phyloP scores from a whole-genome alignment of 2,329 filamentous ascomycete species.

The Drechslerella stenobrocha region DNA sequence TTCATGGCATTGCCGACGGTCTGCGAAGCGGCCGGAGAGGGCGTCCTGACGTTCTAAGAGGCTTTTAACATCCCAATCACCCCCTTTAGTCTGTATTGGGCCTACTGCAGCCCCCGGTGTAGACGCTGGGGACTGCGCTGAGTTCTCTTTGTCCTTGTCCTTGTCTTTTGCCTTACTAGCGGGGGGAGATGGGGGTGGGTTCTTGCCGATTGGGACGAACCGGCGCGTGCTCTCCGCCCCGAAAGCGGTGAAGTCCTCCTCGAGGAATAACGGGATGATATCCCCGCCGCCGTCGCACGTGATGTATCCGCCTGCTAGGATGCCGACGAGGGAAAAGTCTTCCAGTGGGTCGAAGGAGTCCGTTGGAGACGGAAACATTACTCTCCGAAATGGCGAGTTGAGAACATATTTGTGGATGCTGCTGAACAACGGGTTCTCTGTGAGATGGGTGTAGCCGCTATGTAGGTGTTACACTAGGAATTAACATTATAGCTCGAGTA shows the following conservation, averaged over 20 bases:
- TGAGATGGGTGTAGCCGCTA: conserved; percentile 44
- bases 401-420: conserved; percentile 49
- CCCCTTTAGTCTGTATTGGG: conserved; percentile 61
- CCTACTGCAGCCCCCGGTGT: conserved; percentile 22
- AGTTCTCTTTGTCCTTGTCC: conserved; percentile 12
- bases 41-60: conserved; percentile 51
- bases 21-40: conserved; percentile 50
- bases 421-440: conserved; percentile 49
- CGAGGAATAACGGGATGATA: conserved; percentile 47
- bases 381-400: conserved; percentile 50
- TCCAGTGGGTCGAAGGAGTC: conserved; percentile 48
- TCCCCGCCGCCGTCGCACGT: conserved; percentile 48
- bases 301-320: conserved; percentile 51
- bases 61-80: conserved; percentile 57
- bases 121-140: background rate
- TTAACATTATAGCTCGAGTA: background rate
- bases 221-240: conserved; percentile 8
- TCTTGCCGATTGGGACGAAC: conserved; percentile 47
- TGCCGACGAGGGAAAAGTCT: conserved; percentile 50
- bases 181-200: conserved; percentile 54
- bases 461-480: no score
- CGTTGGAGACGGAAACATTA: conserved; percentile 49
- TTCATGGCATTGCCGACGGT: conserved; percentile 50
- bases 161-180: conserved; percentile 25
- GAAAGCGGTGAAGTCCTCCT: conserved; percentile 20